Base-by-base conservation (phyloP, 345 rosid genomes). In the Rhodamnia argentea region DNA sequence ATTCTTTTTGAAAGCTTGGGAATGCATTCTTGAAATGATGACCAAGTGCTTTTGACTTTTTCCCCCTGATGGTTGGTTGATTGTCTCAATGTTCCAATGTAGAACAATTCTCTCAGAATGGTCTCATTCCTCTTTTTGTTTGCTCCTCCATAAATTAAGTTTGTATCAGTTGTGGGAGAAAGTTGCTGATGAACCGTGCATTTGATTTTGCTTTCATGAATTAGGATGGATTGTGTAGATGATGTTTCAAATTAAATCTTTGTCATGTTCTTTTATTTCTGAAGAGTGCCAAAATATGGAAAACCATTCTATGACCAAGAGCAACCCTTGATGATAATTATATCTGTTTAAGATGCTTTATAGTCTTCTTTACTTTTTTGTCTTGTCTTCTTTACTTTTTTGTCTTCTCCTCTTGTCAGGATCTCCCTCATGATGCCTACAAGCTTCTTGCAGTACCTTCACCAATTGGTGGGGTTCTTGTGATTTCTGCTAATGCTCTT, bases 391-490 rank as follows among this genome's bases (percentile, higher is more conserved):
- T 88, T 87, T n/a, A n/a, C n/a, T 70, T 32, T 60, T 75, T 86
- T 32, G 83, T 64, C 23, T 87, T 86, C 58, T 86, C 70, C 83
- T 85, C 87, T 88, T 87, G 88, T 86, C 95, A 97, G 99, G 93
- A 95, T 92, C 96, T 97, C n/a, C 99, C 99, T 20, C 96, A 95
- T 84, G 99, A 97, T 92, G 95, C 98, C 83, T 97, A 95, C 92
- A 95, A 97, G 92, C 93, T 97, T 87, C 96, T 95, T 87, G 96
- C 99, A 23, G 99, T 95, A 89, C 99, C 99, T 84, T 94, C 98
- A 13, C 99, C 99, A 84, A 94, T 96, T 81, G 99, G 99, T 47
- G 99, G 99, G 84, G 98, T 97, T 90, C 94, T 96, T 88, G 99
- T 97, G 85, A 89, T 96, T 87, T 87, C 98, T 90, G 93, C 98